Conservation (phyloP, 805 yeast species). For the Saturnispora ahearnii region DNA sequence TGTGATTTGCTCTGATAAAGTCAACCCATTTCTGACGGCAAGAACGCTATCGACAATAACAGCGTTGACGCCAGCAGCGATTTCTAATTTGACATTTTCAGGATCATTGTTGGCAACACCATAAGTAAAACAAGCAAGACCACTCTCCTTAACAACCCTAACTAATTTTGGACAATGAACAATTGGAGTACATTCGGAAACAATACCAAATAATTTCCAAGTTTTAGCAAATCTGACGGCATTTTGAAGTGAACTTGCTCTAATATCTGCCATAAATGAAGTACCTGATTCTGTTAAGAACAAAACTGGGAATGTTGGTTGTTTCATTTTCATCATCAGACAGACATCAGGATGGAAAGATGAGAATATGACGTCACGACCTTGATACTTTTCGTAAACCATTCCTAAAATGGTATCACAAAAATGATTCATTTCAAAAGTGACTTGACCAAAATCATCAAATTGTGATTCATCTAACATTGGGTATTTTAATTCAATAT, state of each 20-base stretch:
- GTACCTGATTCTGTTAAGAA: conserved; percentile 89
- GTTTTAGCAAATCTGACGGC: conserved; percentile 84
- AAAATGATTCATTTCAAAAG: conserved; percentile 76
- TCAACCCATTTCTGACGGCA: conserved; percentile 81
- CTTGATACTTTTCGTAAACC: conserved; percentile 69
- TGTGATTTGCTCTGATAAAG: conserved; percentile 8
- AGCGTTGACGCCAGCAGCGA: conserved; percentile 94
- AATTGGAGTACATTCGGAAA: conserved; percentile 78
- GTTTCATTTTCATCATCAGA: conserved; percentile 74
- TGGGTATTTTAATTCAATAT: conserved; percentile 91
- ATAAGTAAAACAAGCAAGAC: conserved; percentile 88
- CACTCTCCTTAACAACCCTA: conserved; percentile 82
- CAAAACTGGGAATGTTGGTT: conserved; percentile 86
- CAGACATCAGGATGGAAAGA: conserved; percentile 95
- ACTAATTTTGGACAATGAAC: conserved; percentile 87
- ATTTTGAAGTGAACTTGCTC: conserved; percentile 82
- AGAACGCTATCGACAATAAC: conserved; percentile 94
- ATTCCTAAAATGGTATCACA: conserved; percentile 76
- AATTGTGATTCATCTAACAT: conserved; percentile 87
- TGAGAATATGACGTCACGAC: conserved; percentile 82
- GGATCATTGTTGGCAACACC: conserved; percentile 82
- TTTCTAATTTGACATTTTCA: conserved; percentile 70
- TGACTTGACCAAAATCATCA: conserved; percentile 81
- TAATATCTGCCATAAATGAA: conserved; percentile 72
- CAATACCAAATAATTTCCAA: conserved; percentile 90